Evolutionary conservation across 2,329 filamentous ascomycete species (phyloP).

Genomic region (Calonectria multiphialidica): DNA sequence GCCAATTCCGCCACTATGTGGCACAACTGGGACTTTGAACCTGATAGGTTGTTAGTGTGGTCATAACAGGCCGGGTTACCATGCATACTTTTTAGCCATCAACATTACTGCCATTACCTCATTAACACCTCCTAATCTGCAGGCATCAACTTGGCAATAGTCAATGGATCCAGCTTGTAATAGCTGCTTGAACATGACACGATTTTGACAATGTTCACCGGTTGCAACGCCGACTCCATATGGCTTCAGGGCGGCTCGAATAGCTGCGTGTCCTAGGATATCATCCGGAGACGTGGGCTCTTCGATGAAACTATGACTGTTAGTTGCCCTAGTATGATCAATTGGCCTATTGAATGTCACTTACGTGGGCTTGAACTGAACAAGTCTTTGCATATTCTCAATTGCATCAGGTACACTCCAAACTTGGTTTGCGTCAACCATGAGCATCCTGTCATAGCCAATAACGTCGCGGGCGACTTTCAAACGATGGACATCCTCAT

Average conservation of each 20-base stretch:
- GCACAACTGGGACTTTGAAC: conserved; percentile 84
- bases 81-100: conserved; percentile 68
- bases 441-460: conserved; percentile 85
- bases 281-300: conserved; percentile 93
- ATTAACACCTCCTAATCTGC: conserved; percentile 89
- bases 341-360: not conserved
- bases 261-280: conserved; percentile 86
- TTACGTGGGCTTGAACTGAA: conserved; percentile 82
- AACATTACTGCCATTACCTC: conserved; percentile 46
- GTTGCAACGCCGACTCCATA: conserved; percentile 87
- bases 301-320: conserved; percentile 79
- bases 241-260: conserved; percentile 82
- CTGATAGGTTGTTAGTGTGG: conserved; percentile 70
- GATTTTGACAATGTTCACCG: conserved; percentile 95
- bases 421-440: conserved; percentile 90
- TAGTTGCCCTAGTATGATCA: not conserved
- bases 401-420: conserved; percentile 94
- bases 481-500: conserved; percentile 77
- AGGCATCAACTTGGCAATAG: conserved; percentile 90
- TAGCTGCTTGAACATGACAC: conserved; percentile 94
- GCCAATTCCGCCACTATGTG: conserved; percentile 89
- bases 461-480: conserved; percentile 82
- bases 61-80: too few relatives aligned
- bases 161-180: conserved; percentile 84
- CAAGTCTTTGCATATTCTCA: conserved; percentile 84